Conservation (phyloP, 2,329 filamentous ascomycete genomes). For the Venturia oleaginea region DNA sequence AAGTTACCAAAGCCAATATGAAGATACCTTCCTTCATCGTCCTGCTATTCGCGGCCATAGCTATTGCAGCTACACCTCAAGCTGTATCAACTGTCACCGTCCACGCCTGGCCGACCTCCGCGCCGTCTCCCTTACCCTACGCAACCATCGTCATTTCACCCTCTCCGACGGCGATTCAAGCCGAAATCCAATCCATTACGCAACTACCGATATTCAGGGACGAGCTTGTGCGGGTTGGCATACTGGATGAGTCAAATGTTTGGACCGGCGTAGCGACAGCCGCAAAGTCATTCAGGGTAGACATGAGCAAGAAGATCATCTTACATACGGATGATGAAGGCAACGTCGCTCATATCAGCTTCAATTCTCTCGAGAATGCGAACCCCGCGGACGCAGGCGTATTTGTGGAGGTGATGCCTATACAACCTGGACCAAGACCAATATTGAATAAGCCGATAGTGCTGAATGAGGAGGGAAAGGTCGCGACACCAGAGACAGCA, state of each 20-base stretch:
- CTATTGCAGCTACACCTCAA: slow-evolving; percentile 4
- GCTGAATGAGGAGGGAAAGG: slow-evolving; percentile 46
- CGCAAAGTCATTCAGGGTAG: slow-evolving; percentile 4
- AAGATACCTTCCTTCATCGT: not conserved
- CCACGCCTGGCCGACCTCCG: slow-evolving; percentile 12
- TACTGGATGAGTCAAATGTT: slow-evolving; percentile 7
- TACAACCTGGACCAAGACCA: slow-evolving; percentile 31
- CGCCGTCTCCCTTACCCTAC: slow-evolving; percentile 5
- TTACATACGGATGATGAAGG: slow-evolving; percentile 11
- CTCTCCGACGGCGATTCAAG: not conserved
- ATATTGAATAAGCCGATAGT: slow-evolving; percentile 45
- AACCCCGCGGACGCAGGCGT: not conserved
- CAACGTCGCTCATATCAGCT: slow-evolving; percentile 8
- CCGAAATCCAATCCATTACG: not conserved
- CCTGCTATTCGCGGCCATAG: not conserved
- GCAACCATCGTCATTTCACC: not conserved
- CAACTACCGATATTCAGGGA: not conserved
- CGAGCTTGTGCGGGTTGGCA: slow-evolving; percentile 9
- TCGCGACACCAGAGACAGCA: slow-evolving; percentile 34
- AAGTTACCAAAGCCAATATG: not conserved
- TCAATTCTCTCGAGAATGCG: not conserved
- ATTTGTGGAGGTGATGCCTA: slow-evolving; percentile 15
- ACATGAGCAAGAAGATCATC: slow-evolving; percentile 3
- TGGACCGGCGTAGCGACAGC: slow-evolving; percentile 10
- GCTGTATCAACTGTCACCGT: slow-evolving; percentile 7